phyloP scores from a whole-genome alignment of 176 grass and related monocot genomes.

The Oryza rufipogon region DNA sequence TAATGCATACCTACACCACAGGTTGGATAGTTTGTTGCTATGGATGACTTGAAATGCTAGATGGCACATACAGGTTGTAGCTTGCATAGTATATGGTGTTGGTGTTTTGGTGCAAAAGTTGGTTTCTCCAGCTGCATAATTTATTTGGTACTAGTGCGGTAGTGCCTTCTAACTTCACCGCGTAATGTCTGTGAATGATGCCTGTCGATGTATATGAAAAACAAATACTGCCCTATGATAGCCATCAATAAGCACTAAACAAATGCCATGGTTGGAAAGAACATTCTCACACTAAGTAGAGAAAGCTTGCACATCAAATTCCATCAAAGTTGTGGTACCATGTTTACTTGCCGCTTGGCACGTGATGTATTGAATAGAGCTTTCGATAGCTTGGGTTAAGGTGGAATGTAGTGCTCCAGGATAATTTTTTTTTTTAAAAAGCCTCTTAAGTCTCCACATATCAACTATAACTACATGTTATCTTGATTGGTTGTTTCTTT shows the following conservation, averaged over 20 bases:
- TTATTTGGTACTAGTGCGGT: neutral
- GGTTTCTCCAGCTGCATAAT: neutral
- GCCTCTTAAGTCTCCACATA: neutral
- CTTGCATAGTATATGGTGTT: neutral
- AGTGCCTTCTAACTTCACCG: neutral
- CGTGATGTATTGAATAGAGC: slow-evolving; percentile 13
- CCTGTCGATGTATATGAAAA: neutral
- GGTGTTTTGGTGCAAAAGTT: slow-evolving; percentile 3
- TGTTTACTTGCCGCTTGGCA: neutral
- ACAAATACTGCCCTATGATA: neutral
- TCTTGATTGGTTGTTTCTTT: slow-evolving; percentile 15
- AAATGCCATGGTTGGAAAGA: neutral
- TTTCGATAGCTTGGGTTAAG: slow-evolving; percentile 5
- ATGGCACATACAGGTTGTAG: neutral
- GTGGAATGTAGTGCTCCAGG: neutral
- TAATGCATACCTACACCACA: neutral
- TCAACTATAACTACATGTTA: neutral
- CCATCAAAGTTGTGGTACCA: neutral
- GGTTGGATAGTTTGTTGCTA: neutral
- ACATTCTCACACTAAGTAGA: neutral
- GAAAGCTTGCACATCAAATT: neutral
- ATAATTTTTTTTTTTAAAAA: too few species aligned
- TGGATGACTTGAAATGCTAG: slow-evolving; percentile 2
- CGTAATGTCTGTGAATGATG: neutral
- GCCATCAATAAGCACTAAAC: neutral